Evolutionary conservation across 2,329 filamentous ascomycete species (phyloP).

Genomic region (Truncatella angustata): DNA sequence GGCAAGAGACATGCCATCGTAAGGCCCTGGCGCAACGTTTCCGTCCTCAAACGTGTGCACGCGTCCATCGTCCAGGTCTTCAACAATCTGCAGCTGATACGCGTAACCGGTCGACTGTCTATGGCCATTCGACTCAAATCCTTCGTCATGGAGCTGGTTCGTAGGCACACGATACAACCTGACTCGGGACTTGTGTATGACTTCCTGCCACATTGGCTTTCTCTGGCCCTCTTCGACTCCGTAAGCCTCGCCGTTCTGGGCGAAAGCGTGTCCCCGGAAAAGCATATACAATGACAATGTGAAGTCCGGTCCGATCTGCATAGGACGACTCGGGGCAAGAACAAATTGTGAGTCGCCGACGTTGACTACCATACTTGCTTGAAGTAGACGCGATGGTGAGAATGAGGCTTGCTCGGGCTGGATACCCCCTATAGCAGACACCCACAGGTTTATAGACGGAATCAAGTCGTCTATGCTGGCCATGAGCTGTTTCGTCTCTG

Average conservation of each 20-base stretch:
- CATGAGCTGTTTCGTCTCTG: conserved; percentile 73
- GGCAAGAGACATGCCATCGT: conserved; percentile 39
- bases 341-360: conserved; percentile 83
- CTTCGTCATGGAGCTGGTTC: conserved; percentile 7
- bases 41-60: conserved; percentile 42
- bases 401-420: conserved; percentile 78
- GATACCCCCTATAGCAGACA: conserved; percentile 88
- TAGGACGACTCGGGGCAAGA: conserved; percentile 57
- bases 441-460: conserved; percentile 87
- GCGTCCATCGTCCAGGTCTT: conserved; percentile 68
- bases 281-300: conserved; percentile 92
- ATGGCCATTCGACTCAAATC: conserved; percentile 8
- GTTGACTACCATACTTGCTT: conserved; percentile 88
- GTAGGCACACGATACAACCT: conserved; percentile 70
- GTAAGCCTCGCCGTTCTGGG: conserved; percentile 45
- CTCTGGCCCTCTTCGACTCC: conserved; percentile 53
- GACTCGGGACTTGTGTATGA: conserved; percentile 87
- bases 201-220: conserved; percentile 87
- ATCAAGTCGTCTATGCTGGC: conserved; percentile 85
- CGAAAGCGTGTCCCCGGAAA: conserved; percentile 72
- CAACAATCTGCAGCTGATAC: conserved; percentile 79
- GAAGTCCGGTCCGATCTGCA: conserved; percentile 86
- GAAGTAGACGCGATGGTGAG: conserved; percentile 84
- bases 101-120: conserved; percentile 53
- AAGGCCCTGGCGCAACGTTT: conserved; percentile 25